Percentiles rank a stretch among this genome's conserved stretches.
Evolutionary conservation across 177 flowering plant species (phyloP).

Genomic region (Vitis hybrid): DNA sequence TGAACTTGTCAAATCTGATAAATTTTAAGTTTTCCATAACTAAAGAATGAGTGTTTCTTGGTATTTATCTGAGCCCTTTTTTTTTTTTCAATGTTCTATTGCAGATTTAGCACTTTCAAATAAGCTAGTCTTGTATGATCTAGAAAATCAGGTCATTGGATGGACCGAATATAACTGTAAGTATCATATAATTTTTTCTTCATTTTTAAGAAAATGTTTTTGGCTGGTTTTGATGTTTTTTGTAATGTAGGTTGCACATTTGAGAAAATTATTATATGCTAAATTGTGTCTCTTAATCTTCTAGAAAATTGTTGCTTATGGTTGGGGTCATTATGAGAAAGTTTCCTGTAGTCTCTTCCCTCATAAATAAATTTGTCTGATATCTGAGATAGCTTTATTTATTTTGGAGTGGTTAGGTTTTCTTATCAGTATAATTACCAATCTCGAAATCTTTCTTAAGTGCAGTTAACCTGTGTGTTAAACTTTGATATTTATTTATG

Average conservation of each 20-base stretch:
- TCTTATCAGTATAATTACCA: background rate
- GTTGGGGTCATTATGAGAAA: background rate
- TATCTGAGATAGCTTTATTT: background rate
- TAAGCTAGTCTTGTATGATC: slow-evolving; percentile 82
- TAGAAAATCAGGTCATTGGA: slow-evolving; percentile 77
- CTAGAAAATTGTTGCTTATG: background rate
- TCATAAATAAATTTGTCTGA: background rate
- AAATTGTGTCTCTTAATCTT: background rate
- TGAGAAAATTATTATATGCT: background rate
- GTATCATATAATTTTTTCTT: slow-evolving; percentile 25
- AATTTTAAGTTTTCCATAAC: background rate
- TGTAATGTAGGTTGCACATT: background rate
- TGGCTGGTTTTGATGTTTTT: background rate
- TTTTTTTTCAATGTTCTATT: slow-evolving; percentile 14
- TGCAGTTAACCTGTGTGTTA: background rate
- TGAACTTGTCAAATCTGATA: no score
- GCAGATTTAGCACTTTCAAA: slow-evolving; percentile 87
- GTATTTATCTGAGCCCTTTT: background rate
- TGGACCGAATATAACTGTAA: slow-evolving; percentile 92
- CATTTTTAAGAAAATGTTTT: background rate
- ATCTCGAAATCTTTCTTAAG: background rate
- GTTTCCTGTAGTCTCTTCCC: background rate
- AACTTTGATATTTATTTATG: no score
- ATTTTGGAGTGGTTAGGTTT: background rate
- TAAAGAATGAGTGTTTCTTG: background rate